Conservation (phyloP, 2,329 filamentous ascomycete species). For the Aspergillus uvarum region DNA sequence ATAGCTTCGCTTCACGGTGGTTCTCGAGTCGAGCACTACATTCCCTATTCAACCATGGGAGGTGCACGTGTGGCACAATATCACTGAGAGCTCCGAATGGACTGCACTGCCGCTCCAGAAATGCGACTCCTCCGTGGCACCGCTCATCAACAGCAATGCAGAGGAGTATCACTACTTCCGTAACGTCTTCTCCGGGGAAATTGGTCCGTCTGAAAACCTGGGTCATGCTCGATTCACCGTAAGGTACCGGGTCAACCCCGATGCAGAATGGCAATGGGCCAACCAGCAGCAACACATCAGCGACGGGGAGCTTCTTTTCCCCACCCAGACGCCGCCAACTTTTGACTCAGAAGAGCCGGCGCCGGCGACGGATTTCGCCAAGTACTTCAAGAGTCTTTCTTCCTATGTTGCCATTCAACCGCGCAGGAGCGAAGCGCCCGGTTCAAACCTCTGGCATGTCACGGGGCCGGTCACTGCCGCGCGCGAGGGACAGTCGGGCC, state of each 20-base stretch:
- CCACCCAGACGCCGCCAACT: conserved; percentile 22
- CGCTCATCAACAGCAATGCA: conserved; percentile 28
- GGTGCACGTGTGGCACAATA: conserved; percentile 73
- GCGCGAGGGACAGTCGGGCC: conserved; percentile 55
- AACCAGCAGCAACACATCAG: conserved; percentile 40
- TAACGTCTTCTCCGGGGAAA: conserved; percentile 35
- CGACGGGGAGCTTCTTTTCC: conserved; percentile 46
- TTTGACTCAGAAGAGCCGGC: conserved; percentile 12
- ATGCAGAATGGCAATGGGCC: conserved; percentile 46
- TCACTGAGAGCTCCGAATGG: conserved; percentile 56
- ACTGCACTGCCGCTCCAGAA: conserved; percentile 56
- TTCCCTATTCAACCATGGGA: conserved; percentile 64
- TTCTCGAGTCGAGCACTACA: conserved; percentile 64
- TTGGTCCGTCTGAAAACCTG: conserved; percentile 29
- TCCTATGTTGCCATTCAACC: conserved; percentile 35
- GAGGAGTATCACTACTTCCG: conserved; percentile 29
- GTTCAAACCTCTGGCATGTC: conserved; percentile 41
- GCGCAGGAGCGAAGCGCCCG: conserved; percentile 43
- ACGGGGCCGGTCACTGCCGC: conserved; percentile 62
- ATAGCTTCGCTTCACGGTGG: conserved; percentile 62
- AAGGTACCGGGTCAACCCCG: conserved; percentile 41
- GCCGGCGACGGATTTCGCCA: conserved; percentile 21
- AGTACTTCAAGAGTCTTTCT: conserved; percentile 38
- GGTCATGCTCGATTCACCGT: conserved; percentile 43
- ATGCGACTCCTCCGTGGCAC: conserved; percentile 25